phyloP scores from a whole-genome alignment of 129 eudicot genomes.

The Artemisia argyi region DNA sequence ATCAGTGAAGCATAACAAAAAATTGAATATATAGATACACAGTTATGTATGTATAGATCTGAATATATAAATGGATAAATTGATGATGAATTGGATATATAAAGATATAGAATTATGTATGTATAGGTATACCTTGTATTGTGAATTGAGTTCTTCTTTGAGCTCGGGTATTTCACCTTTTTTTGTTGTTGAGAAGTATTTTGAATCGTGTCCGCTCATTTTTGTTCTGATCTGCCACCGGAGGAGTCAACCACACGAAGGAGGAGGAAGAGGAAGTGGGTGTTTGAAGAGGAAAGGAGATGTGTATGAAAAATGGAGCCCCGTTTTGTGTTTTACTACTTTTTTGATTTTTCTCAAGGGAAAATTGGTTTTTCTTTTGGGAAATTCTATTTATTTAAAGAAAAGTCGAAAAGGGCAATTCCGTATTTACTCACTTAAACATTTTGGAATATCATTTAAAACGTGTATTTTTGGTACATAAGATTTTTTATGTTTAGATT shows the following conservation, averaged over 20 bases:
- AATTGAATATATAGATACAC: too few relatives aligned
- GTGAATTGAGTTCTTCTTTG: slow-evolving; percentile 98
- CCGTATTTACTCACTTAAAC: too few relatives aligned
- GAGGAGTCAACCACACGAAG: slow-evolving; percentile 25
- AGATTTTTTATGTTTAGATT: too few relatives aligned
- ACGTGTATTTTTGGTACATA: too few relatives aligned
- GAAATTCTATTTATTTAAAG: not conserved
- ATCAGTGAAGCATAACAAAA: too few relatives aligned
- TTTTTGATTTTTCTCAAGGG: too few relatives aligned
- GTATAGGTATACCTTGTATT: slow-evolving; percentile 69
- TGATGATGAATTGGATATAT: too few relatives aligned
- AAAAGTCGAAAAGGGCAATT: too few relatives aligned
- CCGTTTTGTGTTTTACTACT: too few relatives aligned
- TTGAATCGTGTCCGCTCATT: slow-evolving; percentile 99
- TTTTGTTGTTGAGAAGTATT: slow-evolving; percentile 95
- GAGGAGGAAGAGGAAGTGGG: not conserved
- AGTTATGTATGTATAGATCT: not conserved
- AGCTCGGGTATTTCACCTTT: slow-evolving; percentile 99
- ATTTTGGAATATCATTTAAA: too few relatives aligned
- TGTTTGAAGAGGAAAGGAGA: slow-evolving; percentile 7
- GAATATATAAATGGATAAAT: too few relatives aligned
- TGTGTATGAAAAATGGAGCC: slow-evolving; percentile 32
- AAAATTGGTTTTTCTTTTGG: not conserved
- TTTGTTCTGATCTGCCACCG: slow-evolving; percentile 6
- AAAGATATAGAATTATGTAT: not conserved